phyloP scores from a whole-genome alignment of 2,329 filamentous ascomycete species.

The Lasiodiplodia citricola region DNA sequence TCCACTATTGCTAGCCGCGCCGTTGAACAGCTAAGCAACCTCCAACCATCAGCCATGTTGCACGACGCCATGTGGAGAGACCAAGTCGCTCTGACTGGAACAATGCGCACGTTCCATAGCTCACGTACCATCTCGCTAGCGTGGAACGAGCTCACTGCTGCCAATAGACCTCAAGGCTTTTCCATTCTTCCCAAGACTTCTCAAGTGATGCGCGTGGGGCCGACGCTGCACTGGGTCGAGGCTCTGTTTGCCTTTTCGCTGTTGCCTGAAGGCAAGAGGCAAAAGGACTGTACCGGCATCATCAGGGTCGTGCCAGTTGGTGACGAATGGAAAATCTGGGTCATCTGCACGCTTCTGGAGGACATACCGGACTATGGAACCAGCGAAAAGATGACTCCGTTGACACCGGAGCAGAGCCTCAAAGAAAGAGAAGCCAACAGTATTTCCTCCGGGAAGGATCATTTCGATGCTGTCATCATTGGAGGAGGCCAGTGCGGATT shows the following conservation, averaged over 20 bases:
- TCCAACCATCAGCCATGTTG: constrained; percentile 28
- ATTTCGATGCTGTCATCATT: constrained; percentile 29
- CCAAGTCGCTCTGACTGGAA: constrained; percentile 62
- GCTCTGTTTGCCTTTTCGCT: constrained; percentile 39
- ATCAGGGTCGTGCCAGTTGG: constrained; percentile 39
- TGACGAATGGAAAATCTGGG: constrained; percentile 48
- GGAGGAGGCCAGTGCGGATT: constrained; percentile 55
- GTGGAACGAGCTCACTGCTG: constrained; percentile 40
- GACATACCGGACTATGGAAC: constrained; percentile 45
- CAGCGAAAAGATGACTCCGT: neutral
- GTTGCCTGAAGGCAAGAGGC: constrained; percentile 33
- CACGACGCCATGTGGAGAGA: constrained; percentile 56
- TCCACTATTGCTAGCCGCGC: constrained; percentile 27
- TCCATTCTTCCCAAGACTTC: constrained; percentile 31
- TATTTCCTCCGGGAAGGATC: constrained; percentile 32
- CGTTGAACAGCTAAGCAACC: constrained; percentile 29
- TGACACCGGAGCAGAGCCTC: constrained; percentile 33
- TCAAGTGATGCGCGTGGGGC: constrained; percentile 25
- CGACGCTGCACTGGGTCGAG: constrained; percentile 38
- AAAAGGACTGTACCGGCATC: constrained; percentile 32
- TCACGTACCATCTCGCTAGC: constrained; percentile 47
- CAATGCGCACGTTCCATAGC: constrained; percentile 60
- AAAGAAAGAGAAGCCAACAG: constrained; percentile 39
- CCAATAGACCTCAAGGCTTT: constrained; percentile 40
- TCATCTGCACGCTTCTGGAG: constrained; percentile 44